These are phyloP conservation scores for Penicillium samsonianum DNA, from an alignment of 495 filamentous ascomycete species.

Conservation along the genomic window DNA sequence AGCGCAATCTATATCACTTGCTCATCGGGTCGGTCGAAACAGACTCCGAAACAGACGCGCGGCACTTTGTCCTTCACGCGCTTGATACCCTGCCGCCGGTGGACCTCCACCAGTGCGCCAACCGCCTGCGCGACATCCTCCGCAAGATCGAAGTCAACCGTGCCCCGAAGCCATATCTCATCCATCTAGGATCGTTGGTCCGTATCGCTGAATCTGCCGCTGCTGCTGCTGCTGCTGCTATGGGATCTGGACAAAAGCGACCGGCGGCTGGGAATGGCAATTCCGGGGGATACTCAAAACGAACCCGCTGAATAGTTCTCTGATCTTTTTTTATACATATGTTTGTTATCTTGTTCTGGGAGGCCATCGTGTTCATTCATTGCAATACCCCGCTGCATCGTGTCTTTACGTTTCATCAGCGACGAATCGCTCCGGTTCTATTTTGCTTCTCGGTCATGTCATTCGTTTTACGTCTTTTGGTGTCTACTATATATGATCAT, in stretches of 20 bases:
- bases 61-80: conserved; percentile 47
- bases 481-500: conserved; percentile 6
- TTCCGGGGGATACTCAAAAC: conserved; percentile 36
- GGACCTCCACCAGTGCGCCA: conserved; percentile 35
- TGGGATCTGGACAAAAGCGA: conserved; percentile 38
- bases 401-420: conserved; percentile 8
- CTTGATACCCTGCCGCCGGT: conserved; percentile 38
- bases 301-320: conserved; percentile 29
- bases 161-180: conserved; percentile 40
- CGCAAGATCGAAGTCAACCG: conserved; percentile 44
- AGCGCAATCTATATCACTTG: conserved; percentile 52
- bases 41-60: conserved; percentile 30
- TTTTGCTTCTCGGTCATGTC: conserved; percentile 14
- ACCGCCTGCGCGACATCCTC: conserved; percentile 37
- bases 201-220: conserved; percentile 32
- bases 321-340: conserved; percentile 7
- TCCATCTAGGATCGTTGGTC: conserved; percentile 35
- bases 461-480: conserved; percentile 5
- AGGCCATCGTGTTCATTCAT: conserved; percentile 29
- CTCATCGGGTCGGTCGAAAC: conserved; percentile 46
- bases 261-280: conserved; percentile 34
- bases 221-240: conserved; percentile 8
- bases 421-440: neutral
- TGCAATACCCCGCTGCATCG: conserved; percentile 30
- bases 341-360: conserved; percentile 23